Conservation (phyloP, 129 eudicot genomes). For the Flaveria linearis region DNA sequence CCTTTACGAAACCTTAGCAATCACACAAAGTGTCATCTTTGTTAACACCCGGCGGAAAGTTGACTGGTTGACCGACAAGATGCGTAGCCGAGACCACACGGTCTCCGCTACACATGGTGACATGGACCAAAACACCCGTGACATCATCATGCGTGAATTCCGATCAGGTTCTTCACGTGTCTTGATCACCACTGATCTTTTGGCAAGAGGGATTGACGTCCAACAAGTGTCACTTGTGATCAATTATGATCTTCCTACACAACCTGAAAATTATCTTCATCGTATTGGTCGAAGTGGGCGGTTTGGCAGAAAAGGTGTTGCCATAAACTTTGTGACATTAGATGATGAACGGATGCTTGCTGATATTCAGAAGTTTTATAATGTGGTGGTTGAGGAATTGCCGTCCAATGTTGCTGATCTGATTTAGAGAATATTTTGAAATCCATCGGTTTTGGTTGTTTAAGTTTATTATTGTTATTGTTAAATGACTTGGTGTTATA, state of each 20-base stretch:
- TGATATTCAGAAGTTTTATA: constrained; percentile 47
- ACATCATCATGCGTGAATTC: constrained; percentile 63
- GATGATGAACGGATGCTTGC: constrained; percentile 58
- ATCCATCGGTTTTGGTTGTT: constrained; percentile 32
- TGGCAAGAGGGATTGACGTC: constrained; percentile 55
- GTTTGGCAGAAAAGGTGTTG: constrained; percentile 55
- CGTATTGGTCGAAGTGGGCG: constrained; percentile 59
- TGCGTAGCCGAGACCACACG: constrained; percentile 55
- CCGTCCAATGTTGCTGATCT: constrained; percentile 53
- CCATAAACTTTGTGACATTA: constrained; percentile 43
- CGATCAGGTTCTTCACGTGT: constrained; percentile 57
- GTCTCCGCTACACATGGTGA: constrained; percentile 56
- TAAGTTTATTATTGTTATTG: constrained; percentile 24
- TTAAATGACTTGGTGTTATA: constrained; percentile 23
- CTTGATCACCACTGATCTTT: constrained; percentile 49
- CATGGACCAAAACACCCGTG: constrained; percentile 55
- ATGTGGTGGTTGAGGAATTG: constrained; percentile 43
- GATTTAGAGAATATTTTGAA: constrained; percentile 22
- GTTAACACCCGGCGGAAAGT: constrained; percentile 55
- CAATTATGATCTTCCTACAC: constrained; percentile 51
- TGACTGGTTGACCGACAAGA: constrained; percentile 61
- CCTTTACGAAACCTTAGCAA: constrained; percentile 53
- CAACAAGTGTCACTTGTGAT: constrained; percentile 55
- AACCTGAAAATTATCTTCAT: constrained; percentile 55
- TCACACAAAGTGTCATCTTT: constrained; percentile 59